Evolutionary conservation across 2,329 filamentous ascomycete species (phyloP).

Genomic region (Madurella mycetomatis): DNA sequence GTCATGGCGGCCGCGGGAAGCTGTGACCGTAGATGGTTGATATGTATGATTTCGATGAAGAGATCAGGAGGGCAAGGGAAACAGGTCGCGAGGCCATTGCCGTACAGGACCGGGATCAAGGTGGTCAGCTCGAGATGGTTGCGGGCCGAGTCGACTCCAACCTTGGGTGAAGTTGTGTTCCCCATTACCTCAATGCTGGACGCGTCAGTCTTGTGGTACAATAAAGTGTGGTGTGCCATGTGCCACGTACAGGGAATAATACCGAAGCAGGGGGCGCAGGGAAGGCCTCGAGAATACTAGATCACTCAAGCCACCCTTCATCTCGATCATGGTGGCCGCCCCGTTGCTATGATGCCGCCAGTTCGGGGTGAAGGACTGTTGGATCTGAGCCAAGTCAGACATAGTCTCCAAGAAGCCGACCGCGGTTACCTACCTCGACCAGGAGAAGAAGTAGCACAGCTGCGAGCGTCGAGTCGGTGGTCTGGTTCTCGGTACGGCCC

Average conservation of each 20-base stretch:
- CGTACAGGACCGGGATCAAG: slow-evolving; percentile 7
- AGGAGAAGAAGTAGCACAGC: background rate
- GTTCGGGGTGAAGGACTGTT: background rate
- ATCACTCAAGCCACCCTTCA: background rate
- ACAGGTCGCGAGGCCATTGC: slow-evolving; percentile 8
- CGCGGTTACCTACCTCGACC: background rate
- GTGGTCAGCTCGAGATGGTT: slow-evolving; percentile 4
- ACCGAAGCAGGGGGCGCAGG: slow-evolving; percentile 3
- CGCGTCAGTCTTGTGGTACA: background rate
- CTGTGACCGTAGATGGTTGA: slow-evolving; percentile 10
- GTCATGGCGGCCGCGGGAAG: background rate
- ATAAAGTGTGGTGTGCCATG: no score
- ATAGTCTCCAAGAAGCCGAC: background rate
- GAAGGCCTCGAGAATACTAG: background rate
- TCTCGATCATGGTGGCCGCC: background rate
- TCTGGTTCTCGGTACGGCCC: background rate
- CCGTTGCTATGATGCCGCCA: slow-evolving; percentile 5
- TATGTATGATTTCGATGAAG: slow-evolving; percentile 7
- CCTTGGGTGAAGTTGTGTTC: background rate
- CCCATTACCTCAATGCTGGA: slow-evolving; percentile 3
- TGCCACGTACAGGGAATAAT: slow-evolving; percentile 3
- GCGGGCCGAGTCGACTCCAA: background rate
- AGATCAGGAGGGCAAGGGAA: slow-evolving; percentile 10
- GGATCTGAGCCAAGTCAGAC: slow-evolving; percentile 1
- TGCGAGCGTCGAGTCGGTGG: background rate